Percentiles rank a stretch among this genome's conserved stretches.
These are phyloP conservation scores for Exophiala xenobiotica DNA, from an alignment of 2,329 filamentous ascomycete species.

Conservation along the genomic window DNA sequence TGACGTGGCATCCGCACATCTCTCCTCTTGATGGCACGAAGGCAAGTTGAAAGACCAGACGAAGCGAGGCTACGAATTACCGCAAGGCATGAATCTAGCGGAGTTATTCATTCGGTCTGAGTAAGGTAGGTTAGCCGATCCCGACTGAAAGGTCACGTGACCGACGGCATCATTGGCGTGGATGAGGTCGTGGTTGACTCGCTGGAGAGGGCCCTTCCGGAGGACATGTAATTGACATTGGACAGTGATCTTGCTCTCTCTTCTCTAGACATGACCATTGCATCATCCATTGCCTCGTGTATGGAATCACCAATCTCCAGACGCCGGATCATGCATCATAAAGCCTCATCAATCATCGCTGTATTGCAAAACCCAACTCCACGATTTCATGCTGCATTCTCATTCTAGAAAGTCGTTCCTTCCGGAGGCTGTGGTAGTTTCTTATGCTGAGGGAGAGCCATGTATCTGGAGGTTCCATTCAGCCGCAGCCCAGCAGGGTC, in stretches of 20 bases:
- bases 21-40: slow-evolving; percentile 7
- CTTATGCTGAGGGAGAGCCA: slow-evolving; percentile 89
- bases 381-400: slow-evolving; percentile 20
- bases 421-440: slow-evolving; percentile 93
- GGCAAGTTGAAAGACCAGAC: background rate
- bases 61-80: no score
- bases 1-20: slow-evolving; percentile 40
- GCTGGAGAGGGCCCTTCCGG: no score
- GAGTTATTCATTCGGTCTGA: background rate
- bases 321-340: slow-evolving; percentile 21
- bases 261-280: background rate
- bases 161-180: no score
- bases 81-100: no score
- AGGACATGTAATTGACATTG: no score
- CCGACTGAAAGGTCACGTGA: no score
- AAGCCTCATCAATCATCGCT: slow-evolving; percentile 19
- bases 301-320: background rate
- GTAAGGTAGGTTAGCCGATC: no score
- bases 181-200: no score
- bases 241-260: background rate
- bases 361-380: slow-evolving; percentile 15
- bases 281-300: background rate
- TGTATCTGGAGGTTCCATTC: slow-evolving; percentile 65
- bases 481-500: slow-evolving; percentile 20
- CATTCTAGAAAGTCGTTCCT: slow-evolving; percentile 59